Evolutionary conservation across 2,329 filamentous ascomycete genomes (phyloP).

Genomic region (Xylariaceae sp.): DNA sequence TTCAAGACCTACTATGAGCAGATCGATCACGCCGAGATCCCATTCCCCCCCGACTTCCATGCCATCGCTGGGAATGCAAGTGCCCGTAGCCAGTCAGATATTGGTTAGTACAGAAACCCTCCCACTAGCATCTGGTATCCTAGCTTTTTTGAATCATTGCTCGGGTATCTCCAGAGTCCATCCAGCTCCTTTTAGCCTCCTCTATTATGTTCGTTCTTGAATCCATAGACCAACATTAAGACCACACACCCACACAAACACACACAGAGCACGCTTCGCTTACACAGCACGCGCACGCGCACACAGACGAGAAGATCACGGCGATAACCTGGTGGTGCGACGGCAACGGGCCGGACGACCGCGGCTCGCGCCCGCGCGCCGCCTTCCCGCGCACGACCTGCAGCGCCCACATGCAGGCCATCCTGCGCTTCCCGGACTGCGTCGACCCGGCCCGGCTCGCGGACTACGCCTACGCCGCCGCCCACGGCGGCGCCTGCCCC

Average conservation of each 20-base stretch:
- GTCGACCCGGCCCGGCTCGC: conserved; percentile 45
- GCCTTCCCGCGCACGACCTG: conserved; percentile 46
- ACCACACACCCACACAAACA: too few relatives aligned
- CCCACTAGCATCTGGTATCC: background rate
- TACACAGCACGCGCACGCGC: background rate
- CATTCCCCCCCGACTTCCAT: conserved; percentile 51
- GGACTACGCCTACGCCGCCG: conserved; percentile 17
- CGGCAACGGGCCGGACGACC: conserved; percentile 40
- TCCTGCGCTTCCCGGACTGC: conserved; percentile 52
- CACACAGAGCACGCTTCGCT: too few relatives aligned
- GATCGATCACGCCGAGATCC: conserved; percentile 50
- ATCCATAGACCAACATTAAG: too few relatives aligned
- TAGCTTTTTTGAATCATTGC: too few relatives aligned
- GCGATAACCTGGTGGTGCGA: conserved; percentile 47
- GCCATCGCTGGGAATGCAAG: conserved; percentile 50
- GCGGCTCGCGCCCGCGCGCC: conserved; percentile 35
- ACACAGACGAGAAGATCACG: conserved; percentile 35
- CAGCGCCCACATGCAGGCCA: conserved; percentile 49
- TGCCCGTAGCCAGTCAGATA: conserved; percentile 44
- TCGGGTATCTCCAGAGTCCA: too few relatives aligned
- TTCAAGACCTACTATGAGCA: conserved; percentile 56
- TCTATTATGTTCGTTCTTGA: too few relatives aligned
- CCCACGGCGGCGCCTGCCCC: conserved; percentile 14
- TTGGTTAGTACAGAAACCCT: conserved; percentile 14
- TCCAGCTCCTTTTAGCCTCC: too few relatives aligned